A percentile compares a stretch with the other conserved stretches of the same genome.
Conservation (phyloP, 805 yeast genomes). For the Cyberlindnera meyerae region DNA sequence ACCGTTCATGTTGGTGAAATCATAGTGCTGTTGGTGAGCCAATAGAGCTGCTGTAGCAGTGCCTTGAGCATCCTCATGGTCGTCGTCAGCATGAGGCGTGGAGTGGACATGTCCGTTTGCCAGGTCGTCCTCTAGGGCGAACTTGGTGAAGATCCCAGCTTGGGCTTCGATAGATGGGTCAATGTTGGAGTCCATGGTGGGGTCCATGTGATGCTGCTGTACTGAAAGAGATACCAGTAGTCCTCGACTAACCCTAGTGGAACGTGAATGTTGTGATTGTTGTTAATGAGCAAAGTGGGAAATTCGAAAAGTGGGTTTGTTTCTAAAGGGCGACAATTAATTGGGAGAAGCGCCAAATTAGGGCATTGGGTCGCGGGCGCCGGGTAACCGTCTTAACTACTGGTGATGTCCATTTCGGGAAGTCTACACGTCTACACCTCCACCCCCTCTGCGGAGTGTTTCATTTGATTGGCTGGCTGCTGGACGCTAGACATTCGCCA, state of each 20-base stretch:
- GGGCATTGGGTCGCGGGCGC: background rate
- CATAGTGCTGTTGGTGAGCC: slow-evolving; percentile 12
- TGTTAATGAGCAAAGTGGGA: too few relatives aligned
- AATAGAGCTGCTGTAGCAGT: slow-evolving; percentile 12
- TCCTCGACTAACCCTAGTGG: too few relatives aligned
- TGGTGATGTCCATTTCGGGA: slow-evolving; percentile 2
- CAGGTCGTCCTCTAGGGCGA: slow-evolving; percentile 13
- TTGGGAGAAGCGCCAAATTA: background rate
- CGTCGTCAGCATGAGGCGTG: slow-evolving; percentile 2
- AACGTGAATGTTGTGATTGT: background rate
- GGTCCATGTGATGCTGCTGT: too few relatives aligned
- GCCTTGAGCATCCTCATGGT: slow-evolving; percentile 5
- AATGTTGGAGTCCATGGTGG: slow-evolving; percentile 19
- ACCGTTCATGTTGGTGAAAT: background rate
- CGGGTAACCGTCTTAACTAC: slow-evolving; percentile 7
- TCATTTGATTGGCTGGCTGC: too few relatives aligned
- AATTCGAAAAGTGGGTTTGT: too few relatives aligned
- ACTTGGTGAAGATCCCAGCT: slow-evolving; percentile 19
- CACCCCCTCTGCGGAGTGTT: too few relatives aligned
- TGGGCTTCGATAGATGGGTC: slow-evolving; percentile 24
- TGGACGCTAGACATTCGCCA: too few relatives aligned
- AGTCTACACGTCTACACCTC: slow-evolving; percentile 1
- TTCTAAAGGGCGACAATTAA: too few relatives aligned
- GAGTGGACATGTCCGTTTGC: slow-evolving; percentile 4
- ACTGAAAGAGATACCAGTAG: too few relatives aligned